Conservation (phyloP, 2,329 filamentous ascomycete species). For the Corinectria fuckeliana region DNA sequence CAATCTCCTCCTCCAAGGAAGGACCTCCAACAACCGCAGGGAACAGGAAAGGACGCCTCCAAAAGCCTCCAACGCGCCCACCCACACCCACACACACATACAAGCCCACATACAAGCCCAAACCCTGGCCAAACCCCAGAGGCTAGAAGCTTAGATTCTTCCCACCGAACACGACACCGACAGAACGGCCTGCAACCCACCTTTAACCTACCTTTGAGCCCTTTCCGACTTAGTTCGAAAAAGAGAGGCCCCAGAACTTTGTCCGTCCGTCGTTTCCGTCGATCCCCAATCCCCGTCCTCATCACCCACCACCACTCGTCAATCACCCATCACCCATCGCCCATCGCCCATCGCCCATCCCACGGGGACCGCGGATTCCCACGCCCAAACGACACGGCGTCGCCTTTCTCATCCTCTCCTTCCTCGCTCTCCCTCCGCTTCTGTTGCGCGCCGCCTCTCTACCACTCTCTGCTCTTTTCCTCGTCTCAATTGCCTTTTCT, state of each 20-base stretch:
- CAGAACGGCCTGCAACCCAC: not conserved
- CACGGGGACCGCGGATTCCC: no score
- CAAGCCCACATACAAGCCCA: no score
- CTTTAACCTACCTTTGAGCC: not conserved
- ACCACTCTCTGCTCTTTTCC: constrained; percentile 7
- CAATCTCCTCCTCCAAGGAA: not conserved
- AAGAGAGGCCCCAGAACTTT: constrained; percentile 32
- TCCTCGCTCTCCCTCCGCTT: not conserved
- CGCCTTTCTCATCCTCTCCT: not conserved
- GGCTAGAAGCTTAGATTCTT: not conserved
- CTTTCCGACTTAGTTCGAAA: not conserved
- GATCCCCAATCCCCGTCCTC: constrained; percentile 15
- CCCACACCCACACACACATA: no score
- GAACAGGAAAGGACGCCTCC: no score
- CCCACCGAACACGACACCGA: not conserved
- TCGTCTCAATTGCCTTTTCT: constrained; percentile 24
- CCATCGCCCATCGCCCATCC: no score
- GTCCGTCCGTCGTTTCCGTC: constrained; percentile 39
- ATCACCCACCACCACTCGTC: not conserved
- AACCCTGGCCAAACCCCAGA: not conserved
- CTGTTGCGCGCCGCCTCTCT: constrained; percentile 15
- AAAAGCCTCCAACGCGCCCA: not conserved
- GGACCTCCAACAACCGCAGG: not conserved
- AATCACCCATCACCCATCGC: no score
- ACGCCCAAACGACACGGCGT: not conserved